Conservation (phyloP, 176 grass and related monocot genomes). For the barley (Hordeum vulgare) region DNA sequence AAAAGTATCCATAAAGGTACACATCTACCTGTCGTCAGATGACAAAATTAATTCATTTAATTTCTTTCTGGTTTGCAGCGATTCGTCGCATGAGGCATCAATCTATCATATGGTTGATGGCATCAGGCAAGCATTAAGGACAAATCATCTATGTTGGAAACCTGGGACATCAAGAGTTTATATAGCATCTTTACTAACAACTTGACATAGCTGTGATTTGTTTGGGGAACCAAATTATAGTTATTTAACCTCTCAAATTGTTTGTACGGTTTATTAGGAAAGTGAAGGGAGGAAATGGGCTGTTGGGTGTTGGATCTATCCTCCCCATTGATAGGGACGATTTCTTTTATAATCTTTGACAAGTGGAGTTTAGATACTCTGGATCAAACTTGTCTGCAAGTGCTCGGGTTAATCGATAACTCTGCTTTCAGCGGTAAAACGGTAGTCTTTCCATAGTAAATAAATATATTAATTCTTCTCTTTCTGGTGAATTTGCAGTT, state of each 20-base stretch:
- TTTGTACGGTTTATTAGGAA: background rate
- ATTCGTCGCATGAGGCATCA: background rate
- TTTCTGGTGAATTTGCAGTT: background rate
- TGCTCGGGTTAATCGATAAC: background rate
- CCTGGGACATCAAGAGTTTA: background rate
- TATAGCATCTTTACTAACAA: background rate
- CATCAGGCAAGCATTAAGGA: background rate
- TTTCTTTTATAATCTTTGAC: background rate
- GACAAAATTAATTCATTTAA: background rate
- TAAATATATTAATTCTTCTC: background rate
- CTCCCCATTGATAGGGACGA: background rate
- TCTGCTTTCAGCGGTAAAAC: background rate
- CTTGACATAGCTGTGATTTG: background rate
- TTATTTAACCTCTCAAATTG: background rate
- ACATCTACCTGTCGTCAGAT: background rate
- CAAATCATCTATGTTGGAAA: conserved; percentile 6
- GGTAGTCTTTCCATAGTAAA: background rate
- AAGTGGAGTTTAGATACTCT: background rate
- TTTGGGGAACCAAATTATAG: background rate
- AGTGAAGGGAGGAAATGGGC: no score
- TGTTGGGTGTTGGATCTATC: background rate
- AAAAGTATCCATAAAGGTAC: background rate
- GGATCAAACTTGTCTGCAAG: background rate
- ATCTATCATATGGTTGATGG: background rate
- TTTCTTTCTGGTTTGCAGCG: background rate